phyloP scores from a whole-genome alignment of 2,329 filamentous ascomycete genomes.

The Penicillium sp. region DNA sequence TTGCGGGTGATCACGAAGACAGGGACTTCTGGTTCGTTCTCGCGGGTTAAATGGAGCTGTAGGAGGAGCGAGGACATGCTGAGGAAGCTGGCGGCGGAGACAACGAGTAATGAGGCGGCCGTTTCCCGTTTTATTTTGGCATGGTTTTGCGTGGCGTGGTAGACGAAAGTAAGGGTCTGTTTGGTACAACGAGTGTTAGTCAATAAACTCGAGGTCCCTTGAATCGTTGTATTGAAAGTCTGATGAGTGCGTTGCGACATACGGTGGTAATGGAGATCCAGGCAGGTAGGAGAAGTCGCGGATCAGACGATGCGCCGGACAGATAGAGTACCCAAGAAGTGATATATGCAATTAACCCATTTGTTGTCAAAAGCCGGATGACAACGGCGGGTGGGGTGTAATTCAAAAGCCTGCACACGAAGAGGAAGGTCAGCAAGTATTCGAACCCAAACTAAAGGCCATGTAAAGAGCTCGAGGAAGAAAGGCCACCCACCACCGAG shows the following conservation, averaged over 20 bases:
- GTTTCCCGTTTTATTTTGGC: conserved; percentile 80
- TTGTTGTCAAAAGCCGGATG: conserved; percentile 74
- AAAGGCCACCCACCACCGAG: conserved; percentile 62
- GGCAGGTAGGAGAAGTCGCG: conserved; percentile 70
- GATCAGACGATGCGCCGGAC: conserved; percentile 69
- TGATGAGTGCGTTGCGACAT: conserved; percentile 25
- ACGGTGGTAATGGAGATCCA: conserved; percentile 79
- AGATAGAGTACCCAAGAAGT: conserved; percentile 72
- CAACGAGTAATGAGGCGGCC: conserved; percentile 73
- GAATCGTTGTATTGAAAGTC: not conserved
- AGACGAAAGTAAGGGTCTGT: conserved; percentile 70
- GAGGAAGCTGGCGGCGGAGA: conserved; percentile 74
- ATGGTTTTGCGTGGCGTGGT: conserved; percentile 75
- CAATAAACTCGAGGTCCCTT: not conserved
- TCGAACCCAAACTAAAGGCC: not conserved
- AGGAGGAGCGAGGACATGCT: conserved; percentile 70
- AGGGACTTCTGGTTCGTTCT: conserved; percentile 63
- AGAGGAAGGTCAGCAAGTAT: not conserved
- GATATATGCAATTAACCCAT: conserved; percentile 72
- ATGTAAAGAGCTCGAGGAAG: not conserved
- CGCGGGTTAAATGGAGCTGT: conserved; percentile 65
- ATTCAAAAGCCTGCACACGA: conserved; percentile 67
- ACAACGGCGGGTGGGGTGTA: conserved; percentile 78
- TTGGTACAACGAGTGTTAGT: conserved; percentile 8
- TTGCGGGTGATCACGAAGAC: conserved; percentile 53